A percentile compares a stretch with the other conserved stretches of the same genome.
These are phyloP conservation scores for Trichosanthes truncata DNA, from an alignment of 306 rosid species.

Conservation along the genomic window DNA sequence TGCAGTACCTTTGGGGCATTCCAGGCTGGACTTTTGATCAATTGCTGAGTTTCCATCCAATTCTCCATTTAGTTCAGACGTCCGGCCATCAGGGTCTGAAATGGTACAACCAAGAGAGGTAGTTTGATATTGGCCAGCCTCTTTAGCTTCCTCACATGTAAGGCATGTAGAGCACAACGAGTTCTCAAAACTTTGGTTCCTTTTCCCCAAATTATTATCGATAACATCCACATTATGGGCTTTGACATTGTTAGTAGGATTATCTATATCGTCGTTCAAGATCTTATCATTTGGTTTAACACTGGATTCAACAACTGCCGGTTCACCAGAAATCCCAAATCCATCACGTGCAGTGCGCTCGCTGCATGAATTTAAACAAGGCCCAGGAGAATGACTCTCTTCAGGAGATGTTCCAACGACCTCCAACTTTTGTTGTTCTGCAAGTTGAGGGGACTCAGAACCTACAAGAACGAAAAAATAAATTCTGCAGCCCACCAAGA, in stretches of 20 bases:
- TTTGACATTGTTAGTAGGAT: background rate
- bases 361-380: constrained; percentile 18
- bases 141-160: constrained; percentile 17
- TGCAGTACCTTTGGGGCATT: constrained; percentile 11
- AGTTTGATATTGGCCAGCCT: constrained; percentile 11
- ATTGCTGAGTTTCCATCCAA: constrained; percentile 10
- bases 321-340: constrained; percentile 22
- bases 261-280: constrained; percentile 4
- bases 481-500: background rate
- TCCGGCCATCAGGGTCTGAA: constrained; percentile 13
- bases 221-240: background rate
- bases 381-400: constrained; percentile 16
- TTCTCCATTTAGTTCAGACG: constrained; percentile 16
- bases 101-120: constrained; percentile 10
- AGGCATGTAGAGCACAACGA: constrained; percentile 15
- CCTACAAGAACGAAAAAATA: constrained; percentile 32
- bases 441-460: constrained; percentile 14
- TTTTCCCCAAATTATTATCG: constrained; percentile 23
- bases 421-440: constrained; percentile 6
- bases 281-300: constrained; percentile 10
- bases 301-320: constrained; percentile 16
- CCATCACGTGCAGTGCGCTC: constrained; percentile 17
- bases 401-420: constrained; percentile 15
- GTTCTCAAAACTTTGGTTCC: constrained; percentile 13
- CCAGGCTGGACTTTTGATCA: background rate